Evolutionary conservation across 345 rosid species (phyloP), one percentile per base, ranked within the genome.

Genomic region (Garcia nutans): DNA sequence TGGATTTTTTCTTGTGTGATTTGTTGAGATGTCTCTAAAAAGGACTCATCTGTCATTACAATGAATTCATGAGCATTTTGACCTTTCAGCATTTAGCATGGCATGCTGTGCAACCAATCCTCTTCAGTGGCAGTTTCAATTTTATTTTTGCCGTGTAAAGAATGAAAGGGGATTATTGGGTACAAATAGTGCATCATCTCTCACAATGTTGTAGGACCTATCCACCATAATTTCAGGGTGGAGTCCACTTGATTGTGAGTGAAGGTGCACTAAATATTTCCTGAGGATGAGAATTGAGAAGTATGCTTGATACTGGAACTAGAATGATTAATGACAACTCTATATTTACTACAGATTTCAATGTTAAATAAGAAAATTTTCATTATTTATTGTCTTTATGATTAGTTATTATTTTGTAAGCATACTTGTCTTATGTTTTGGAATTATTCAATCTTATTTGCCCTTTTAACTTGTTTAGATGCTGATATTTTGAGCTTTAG

Each of bases 401-500:
- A 33, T 52, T 24, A 45, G 49, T 72, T 60, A 54, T 71, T 71
- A 8, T 28, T 20, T 65, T 47, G 11, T 2, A 62, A 60, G 41
- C 33, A 15, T 57, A 6, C 44, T 10, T 23, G 17, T 24, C 28
- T 41, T 54, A 31, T 49, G 12, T 13, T 68, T 8, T 72, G 26
- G 52, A 61, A 75, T 42, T 76, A 41, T 56, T 70, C 62, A 26
- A 33, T 45, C 26, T 56, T 68, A 44, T 50, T 72, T 78, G 22
- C 37, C 23, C 41, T 76, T 74, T 26, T 68, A 37, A 56, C 74
- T 22, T 77, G 58, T 76, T 65, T 85, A 94, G 98, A 89, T 83
- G 89, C 80, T 37, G 88, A 89, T 60, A 72, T 76, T 77, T 81
- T 84, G 44, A 85, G 80, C 79, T 80, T 74, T 77, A 80, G 81